Percentiles rank a stretch among this genome's conserved stretches.
Conservation (phyloP, 208 protist species). For the Leishmania gerbilli region DNA sequence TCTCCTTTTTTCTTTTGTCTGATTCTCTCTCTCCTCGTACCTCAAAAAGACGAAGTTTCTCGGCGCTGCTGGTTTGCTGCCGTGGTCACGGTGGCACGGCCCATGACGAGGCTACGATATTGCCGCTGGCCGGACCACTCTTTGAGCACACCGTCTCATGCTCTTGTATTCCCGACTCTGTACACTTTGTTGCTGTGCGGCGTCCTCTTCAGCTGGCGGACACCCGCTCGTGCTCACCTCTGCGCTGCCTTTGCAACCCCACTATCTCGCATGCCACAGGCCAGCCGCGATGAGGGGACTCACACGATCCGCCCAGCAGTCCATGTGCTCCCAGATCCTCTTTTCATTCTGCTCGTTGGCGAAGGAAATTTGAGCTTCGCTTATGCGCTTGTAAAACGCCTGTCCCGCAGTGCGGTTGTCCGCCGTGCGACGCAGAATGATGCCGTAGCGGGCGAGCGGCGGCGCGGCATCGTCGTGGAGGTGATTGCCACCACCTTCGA, state of each 20-base stretch:
- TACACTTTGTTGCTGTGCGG: neutral
- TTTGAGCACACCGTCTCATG: neutral
- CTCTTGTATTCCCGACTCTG: neutral
- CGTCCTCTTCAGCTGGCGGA: neutral
- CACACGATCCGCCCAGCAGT: neutral
- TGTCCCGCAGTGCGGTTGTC: conserved; percentile 26
- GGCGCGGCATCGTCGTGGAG: conserved; percentile 9
- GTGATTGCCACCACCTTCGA: conserved; percentile 55
- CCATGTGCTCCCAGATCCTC: conserved; percentile 9
- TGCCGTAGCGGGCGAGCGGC: neutral
- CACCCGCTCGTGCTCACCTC: neutral
- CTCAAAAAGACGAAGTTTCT: neutral
- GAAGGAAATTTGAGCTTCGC: conserved; percentile 66
- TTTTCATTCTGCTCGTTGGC: conserved; percentile 50
- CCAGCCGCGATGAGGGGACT: neutral
- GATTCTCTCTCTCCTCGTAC: neutral
- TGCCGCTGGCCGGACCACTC: neutral
- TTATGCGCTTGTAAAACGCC: conserved; percentile 50
- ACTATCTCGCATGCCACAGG: neutral
- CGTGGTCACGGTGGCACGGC: neutral
- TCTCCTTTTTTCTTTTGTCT: neutral
- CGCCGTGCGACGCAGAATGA: conserved; percentile 9
- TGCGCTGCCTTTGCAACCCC: neutral
- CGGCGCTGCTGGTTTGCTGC: neutral
- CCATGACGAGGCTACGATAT: neutral